Base-by-base conservation (phyloP, 2,329 filamentous ascomycete species). In the Paecilomyces niveus region DNA sequence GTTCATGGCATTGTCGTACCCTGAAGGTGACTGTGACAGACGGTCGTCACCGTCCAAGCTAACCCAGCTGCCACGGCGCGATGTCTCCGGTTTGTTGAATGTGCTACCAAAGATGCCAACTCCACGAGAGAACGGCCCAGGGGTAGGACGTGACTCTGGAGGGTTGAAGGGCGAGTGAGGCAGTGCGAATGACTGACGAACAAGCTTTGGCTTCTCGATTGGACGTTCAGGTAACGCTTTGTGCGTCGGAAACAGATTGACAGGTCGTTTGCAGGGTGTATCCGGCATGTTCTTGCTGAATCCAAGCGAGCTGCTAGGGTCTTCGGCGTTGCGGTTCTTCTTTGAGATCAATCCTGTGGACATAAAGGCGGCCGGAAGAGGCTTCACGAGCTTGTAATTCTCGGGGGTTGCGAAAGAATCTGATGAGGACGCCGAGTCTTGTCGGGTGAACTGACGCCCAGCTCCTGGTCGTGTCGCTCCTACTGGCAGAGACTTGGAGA, bases 311-410 rank as follows among this genome's bases (percentile, higher is more conserved):
- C 77, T 75, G 68, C 78, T 75, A 63, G 72, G 83, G 55, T 90
- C 83, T 64, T 97, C 90, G 0, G 87, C 84, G 71, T 90, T 87
- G 58, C 90, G 87, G 68, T 94, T 95, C 73, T 95, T 90, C 77
- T 99, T 99, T 10, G 94, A 97, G 57, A 99, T 88, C 29, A 99
- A 79, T 1, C 93, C 92, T 0, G 94, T 97, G 1, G 94, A 97
- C 80, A 91, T 92, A 75, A 97, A 97, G 6, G 92, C 92, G 49
- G 89, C 86, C 32, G 89, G 87, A 58, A 89, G 82, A 22, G 92
- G 89, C 69, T 87, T 91, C 7, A 85, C 88, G 55, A 85, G 80
- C 73, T 90, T 92, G 76, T 89, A 94, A 57, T 84, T 85, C 57
- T 88, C 83, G 0, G 90, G 90, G 0, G 90, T 95, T 32, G 88